Evolutionary conservation across 129 eudicot genomes (phyloP).

Genomic region (Lonicera japonica): DNA sequence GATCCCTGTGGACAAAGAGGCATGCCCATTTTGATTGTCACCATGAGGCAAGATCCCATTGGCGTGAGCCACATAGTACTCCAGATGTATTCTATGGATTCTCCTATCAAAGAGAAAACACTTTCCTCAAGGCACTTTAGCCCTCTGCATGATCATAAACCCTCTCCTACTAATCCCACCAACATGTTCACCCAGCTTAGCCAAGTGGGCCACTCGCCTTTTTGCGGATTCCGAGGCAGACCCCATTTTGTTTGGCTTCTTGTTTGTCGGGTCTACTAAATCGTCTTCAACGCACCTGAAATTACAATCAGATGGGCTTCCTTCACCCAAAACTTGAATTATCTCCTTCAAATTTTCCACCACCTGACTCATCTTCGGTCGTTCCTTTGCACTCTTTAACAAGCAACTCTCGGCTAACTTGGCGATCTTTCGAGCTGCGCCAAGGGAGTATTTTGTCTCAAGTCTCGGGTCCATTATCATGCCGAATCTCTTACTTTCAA

Average conservation of each 20-base stretch:
- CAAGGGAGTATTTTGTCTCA: constrained; percentile 56
- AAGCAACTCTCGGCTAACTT: constrained; percentile 75
- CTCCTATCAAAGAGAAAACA: background rate
- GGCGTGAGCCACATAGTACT: background rate
- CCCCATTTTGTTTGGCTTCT: constrained; percentile 27
- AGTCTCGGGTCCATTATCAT: constrained; percentile 65
- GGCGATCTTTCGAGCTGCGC: constrained; percentile 62
- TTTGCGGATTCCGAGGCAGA: constrained; percentile 52
- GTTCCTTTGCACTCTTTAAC: constrained; percentile 51
- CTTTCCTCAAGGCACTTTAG: constrained; percentile 47
- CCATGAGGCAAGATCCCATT: background rate
- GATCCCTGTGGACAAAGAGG: no score
- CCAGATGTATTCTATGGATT: no score
- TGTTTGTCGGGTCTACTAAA: constrained; percentile 19
- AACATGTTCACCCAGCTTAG: constrained; percentile 65
- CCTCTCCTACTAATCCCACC: constrained; percentile 61
- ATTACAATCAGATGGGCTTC: constrained; percentile 40
- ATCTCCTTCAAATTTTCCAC: constrained; percentile 67
- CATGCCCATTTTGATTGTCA: no score
- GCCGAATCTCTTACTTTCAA: constrained; percentile 55
- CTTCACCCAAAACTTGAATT: constrained; percentile 32
- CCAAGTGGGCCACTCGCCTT: constrained; percentile 74
- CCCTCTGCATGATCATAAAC: constrained; percentile 82
- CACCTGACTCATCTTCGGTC: constrained; percentile 86
- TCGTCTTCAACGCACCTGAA: constrained; percentile 31